Conservation (phyloP, 352 stramenopile genomes). For the Phytophthora kernoviae region DNA sequence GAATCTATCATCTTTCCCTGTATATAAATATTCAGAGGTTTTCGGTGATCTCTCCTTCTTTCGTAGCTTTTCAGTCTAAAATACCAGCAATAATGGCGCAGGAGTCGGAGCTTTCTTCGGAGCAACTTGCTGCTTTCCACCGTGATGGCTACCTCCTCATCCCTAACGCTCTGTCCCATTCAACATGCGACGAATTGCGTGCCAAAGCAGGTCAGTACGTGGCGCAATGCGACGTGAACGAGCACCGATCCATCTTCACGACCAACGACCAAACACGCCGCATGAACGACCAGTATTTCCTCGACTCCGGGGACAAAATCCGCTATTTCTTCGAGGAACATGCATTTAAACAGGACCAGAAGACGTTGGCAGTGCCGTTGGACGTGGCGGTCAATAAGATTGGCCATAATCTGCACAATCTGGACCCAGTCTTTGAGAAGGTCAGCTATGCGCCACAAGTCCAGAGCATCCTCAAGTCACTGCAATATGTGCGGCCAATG, state of each 20-base stretch:
- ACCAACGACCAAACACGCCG: slow-evolving; percentile 81
- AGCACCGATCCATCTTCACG: slow-evolving; percentile 82
- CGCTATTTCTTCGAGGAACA: slow-evolving; percentile 95
- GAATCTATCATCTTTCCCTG: too few species aligned
- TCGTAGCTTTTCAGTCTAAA: too few species aligned
- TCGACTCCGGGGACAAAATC: slow-evolving; percentile 91
- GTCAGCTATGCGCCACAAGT: slow-evolving; percentile 87
- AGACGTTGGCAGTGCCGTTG: slow-evolving; percentile 72
- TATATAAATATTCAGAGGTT: too few species aligned
- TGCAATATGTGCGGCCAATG: slow-evolving; percentile 90
- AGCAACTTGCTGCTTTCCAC: slow-evolving; percentile 66
- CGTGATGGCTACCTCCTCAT: slow-evolving; percentile 76
- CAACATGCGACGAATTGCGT: slow-evolving; percentile 62
- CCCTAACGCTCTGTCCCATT: slow-evolving; percentile 37
- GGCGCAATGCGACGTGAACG: slow-evolving; percentile 58
- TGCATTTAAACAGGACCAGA: slow-evolving; percentile 62
- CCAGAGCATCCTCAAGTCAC: slow-evolving; percentile 69
- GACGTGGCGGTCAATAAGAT: slow-evolving; percentile 94
- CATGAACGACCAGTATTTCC: slow-evolving; percentile 94
- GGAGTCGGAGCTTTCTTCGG: slow-evolving; percentile 56
- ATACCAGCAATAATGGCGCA: slow-evolving; percentile 19
- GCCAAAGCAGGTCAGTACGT: slow-evolving; percentile 58
- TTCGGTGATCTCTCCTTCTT: too few species aligned
- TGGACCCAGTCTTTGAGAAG: slow-evolving; percentile 83
- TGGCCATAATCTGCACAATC: slow-evolving; percentile 94